Base-by-base conservation (phyloP, 768 basidiomycete genomes). In the Antrodiella citrinella region DNA sequence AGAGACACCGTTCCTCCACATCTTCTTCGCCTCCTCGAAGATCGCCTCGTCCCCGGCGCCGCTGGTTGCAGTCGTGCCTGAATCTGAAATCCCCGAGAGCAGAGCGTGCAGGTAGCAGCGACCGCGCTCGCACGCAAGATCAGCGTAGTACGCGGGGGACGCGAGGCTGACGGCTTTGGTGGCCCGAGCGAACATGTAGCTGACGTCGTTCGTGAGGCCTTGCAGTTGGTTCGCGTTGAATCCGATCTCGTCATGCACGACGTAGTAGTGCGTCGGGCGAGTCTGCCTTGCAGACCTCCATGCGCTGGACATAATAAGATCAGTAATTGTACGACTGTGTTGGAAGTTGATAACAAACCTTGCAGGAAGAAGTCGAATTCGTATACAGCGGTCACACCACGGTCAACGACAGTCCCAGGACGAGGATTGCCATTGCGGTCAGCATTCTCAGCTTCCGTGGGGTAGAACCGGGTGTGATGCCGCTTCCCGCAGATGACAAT, bases 121-220 rank as follows among this genome's bases (percentile, higher is more conserved):
- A 1, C 78, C 77, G 11, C 77, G 70, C 56, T 80, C 78, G 59
- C 78, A 69, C 11, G 74, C 75, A 4, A 75, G 64, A 52, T 75
- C 74, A 10, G 74, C 74, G 46, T 76, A 72, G 57, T 71, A 72
- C 11, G 70, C 72, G 2, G 72, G 72, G 11, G 72, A 67, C n/a
- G 67, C 67, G 15, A 73, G 62, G 57, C 68, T 69, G 24, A 75
- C 74, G 3, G 72, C 72, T 51, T 73, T 78, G 0, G 80, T 81
- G n/a, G 80, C 78, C 9, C 81, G 72, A 4, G 77, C 71, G 59
- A 80, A 81, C 63, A 76, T 75, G 61, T 76, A 81, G 51, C 71
- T 72, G 15, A 80, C 65, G 49, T 72, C 57, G 60, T 80, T 75
- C 26, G 77, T 78, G n/a, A 82, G 67, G n/a, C 57, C 63, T 50